Conservation (phyloP, 1,284 basidiomycete species). For the Pulveroboletus sp. region DNA sequence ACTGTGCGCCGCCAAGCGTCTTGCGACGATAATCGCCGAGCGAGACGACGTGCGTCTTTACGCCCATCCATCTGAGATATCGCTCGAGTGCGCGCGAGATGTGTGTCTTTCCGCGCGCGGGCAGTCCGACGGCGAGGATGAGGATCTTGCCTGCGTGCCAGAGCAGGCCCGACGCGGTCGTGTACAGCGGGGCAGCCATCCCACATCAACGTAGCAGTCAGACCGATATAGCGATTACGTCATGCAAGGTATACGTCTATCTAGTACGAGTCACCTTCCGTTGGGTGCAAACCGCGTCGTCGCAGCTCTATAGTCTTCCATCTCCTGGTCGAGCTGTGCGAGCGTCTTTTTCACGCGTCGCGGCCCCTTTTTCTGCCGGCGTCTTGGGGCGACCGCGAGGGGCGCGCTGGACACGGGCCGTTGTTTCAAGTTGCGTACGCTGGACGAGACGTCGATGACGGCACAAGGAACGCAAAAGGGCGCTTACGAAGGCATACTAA, state of each 20-base stretch:
- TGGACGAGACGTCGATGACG: conserved; percentile 3
- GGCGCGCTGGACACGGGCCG: conserved; percentile 22
- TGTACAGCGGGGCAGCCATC: conserved; percentile 89
- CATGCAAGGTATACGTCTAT: conserved; percentile 7
- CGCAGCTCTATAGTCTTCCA: conserved; percentile 77
- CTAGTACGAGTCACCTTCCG: conserved; percentile 14
- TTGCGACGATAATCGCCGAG: conserved; percentile 94
- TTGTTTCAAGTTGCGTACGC: conserved; percentile 27
- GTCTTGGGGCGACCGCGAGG: conserved; percentile 19
- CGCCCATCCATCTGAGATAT: conserved; percentile 96
- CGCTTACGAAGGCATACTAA: conserved; percentile 21
- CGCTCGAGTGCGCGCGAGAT: conserved; percentile 94
- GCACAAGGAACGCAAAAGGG: background rate
- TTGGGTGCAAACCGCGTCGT: conserved; percentile 11
- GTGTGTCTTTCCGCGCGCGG: conserved; percentile 95
- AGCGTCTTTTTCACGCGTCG: conserved; percentile 60
- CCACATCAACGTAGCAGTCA: background rate
- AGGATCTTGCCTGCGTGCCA: conserved; percentile 96
- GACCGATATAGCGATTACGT: conserved; percentile 22
- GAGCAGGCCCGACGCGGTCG: conserved; percentile 79
- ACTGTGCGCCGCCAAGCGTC: conserved; percentile 84
- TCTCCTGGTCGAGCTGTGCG: conserved; percentile 63
- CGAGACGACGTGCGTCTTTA: conserved; percentile 93
- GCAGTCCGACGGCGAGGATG: conserved; percentile 88
- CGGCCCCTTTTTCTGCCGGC: conserved; percentile 60